Percentiles rank a stretch among this genome's conserved stretches.
These are phyloP conservation scores for Orbilia ellipsospora DNA, from an alignment of 2,329 filamentous ascomycete species.

Conservation along the genomic window DNA sequence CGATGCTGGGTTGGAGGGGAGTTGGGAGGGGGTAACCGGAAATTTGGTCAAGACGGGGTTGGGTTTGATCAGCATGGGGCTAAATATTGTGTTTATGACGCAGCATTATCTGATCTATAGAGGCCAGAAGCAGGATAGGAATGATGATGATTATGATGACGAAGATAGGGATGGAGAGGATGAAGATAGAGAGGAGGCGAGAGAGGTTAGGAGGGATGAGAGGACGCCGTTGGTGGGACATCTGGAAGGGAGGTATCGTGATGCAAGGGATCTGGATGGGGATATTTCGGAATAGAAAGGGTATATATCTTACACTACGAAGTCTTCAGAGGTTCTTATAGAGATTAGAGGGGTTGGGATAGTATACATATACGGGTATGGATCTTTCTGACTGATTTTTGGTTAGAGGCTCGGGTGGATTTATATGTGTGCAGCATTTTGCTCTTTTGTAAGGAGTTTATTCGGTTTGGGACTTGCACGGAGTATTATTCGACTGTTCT, in stretches of 20 bases:
- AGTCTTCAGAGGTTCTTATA: no score
- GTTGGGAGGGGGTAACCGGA: conserved; percentile 87
- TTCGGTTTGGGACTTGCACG: neutral
- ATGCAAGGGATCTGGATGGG: conserved; percentile 26
- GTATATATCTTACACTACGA: neutral
- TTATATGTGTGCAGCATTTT: neutral
- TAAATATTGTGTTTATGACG: conserved; percentile 84
- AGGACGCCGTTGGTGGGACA: conserved; percentile 35
- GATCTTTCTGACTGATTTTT: neutral
- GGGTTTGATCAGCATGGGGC: conserved; percentile 84
- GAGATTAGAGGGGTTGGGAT: neutral
- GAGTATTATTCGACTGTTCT: no score
- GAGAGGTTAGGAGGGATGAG: conserved; percentile 11
- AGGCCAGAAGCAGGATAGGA: conserved; percentile 29
- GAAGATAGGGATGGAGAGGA: conserved; percentile 25
- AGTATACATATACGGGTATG: neutral
- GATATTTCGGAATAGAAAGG: conserved; percentile 43
- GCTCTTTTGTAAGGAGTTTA: neutral
- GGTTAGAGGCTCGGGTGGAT: neutral
- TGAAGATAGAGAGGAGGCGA: neutral
- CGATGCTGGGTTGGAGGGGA: conserved; percentile 75
- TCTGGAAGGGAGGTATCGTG: neutral
- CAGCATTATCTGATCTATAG: conserved; percentile 88
- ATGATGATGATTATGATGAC: conserved; percentile 9
- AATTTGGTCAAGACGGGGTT: conserved; percentile 92